These are phyloP conservation scores for Reticulascus tulasneorum DNA, from an alignment of 2,329 filamentous ascomycete species.

Conservation along the genomic window DNA sequence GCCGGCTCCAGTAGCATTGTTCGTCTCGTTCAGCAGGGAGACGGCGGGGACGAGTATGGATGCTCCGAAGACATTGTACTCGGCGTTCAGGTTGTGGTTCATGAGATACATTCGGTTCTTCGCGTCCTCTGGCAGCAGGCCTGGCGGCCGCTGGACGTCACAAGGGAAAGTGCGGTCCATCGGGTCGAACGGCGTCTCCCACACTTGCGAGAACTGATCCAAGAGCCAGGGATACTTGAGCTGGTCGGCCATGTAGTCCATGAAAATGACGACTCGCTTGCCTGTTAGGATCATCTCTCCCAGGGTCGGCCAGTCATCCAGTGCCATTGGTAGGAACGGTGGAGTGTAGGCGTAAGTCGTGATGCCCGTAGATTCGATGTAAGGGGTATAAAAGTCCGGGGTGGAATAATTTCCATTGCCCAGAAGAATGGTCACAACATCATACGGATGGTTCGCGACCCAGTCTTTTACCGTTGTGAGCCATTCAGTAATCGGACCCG, in stretches of 20 bases:
- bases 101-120: conserved; percentile 69
- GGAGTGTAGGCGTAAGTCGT: conserved; percentile 71
- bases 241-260: conserved; percentile 84
- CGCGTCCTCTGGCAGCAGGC: conserved; percentile 49
- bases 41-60: conserved; percentile 69
- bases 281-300: conserved; percentile 68
- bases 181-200: conserved; percentile 86
- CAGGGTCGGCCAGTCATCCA: conserved; percentile 80
- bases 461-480: conserved; percentile 66
- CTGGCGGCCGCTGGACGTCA: conserved; percentile 70
- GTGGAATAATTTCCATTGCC: conserved; percentile 76
- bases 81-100: conserved; percentile 87
- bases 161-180: conserved; percentile 66
- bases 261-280: conserved; percentile 73
- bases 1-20: conserved; percentile 60
- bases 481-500: conserved; percentile 71
- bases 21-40: conserved; percentile 66
- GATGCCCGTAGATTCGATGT: conserved; percentile 69
- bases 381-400: conserved; percentile 59
- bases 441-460: conserved; percentile 74
- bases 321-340: conserved; percentile 63
- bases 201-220: conserved; percentile 83
- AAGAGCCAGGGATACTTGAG: conserved; percentile 75
- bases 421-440: conserved; percentile 82
- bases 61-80: conserved; percentile 63